Base-by-base conservation (phyloP, 768 basidiomycete genomes). In the Trametes cinnabarina region DNA sequence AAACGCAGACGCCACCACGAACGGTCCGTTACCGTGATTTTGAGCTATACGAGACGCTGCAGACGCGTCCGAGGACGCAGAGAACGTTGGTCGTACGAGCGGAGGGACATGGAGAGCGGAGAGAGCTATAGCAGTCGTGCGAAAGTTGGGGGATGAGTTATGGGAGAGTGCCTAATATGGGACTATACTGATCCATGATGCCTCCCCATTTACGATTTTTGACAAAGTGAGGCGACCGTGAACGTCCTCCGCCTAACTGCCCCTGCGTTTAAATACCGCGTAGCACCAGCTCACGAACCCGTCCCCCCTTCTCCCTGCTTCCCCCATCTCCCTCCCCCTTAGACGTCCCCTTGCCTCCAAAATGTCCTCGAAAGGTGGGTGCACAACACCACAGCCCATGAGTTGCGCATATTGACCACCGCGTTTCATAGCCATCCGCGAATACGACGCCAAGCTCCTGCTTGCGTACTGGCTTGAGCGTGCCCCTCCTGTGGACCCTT, bases 361-460 rank as follows among this genome's bases (percentile, higher is more conserved):
- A 63, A 70, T 70, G 69, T 70, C 69, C 43, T 68, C 69, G 25
- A 70, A 70, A 61, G 68, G 69, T 66, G 30, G 26, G 65, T 58
- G 40, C 32, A n/a, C 32, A 15, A 9, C 20, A 19, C 15, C 2
- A 15, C 8, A 23, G 19, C 50, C 26, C 42, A 15, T 12, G 35
- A 17, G 22, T 3, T 43, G 23, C 57, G 49, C 39, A 35, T 48
- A 43, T 51, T 47, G 26, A 63, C 41, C 17, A 40, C 7, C 22
- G 15, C 41, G 8, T 12, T 23, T 28, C 44, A 41, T 46, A 87
- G 86, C 88, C 66, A 96, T 98, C 79, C 90, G 92, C 71, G 94
- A 98, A 82, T 98, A 94, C 82, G 96, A 99, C 73, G 96, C 96
- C 65, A 99, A 98, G 81, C 91, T 98, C 66, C 83, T 98, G 64